Base-by-base conservation (phyloP, 148 eudicot species). In the Chenopodium album region DNA sequence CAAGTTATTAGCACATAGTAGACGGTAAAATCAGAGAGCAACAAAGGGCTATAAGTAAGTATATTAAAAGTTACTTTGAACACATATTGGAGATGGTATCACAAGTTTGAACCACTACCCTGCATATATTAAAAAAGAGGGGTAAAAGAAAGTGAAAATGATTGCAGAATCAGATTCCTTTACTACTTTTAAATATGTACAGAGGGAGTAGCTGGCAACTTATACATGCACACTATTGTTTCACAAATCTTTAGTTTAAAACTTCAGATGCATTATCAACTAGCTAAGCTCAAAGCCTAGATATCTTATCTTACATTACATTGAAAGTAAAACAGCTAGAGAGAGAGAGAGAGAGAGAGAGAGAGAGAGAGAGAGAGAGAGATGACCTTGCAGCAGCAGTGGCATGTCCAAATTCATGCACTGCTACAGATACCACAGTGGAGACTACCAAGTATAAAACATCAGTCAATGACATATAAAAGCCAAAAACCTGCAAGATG, bases 401-500 rank as follows among this genome's bases (percentile, higher is more conserved):
- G 72, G 98, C 99, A 84, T 95, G 99, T 76, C 97, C 99, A 83
- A 94, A 82, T 84, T 96, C 99, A 91, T 96, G 99, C 70, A 85
- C 88, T 72, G 82, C 71, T 28, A 96, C 90, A 81, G 95, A 89
- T 78, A 94, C 71, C 31, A 91, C 64, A 10, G 99, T 87, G 76
- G 97, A 89, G 70, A 89, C 62, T 62, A 89, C 81, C 83, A 92
- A 67, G 78, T 82, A 91, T 80, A 92, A 93, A 84, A 90, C 77
- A 84, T 90, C 92, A 85, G 84, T 12, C 71, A 90, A 67, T 37
- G 95, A 89, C 83, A 89, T 82, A 71, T 79, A 81, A 64, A 85
- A 75, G 82, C 91, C 86, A 65, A 85, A 84, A 75, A 63, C 89
- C 99, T 96, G 90, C 87, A 90, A 23, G 71, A 71, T 23, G 62